Conservation (phyloP, 2,329 filamentous ascomycete genomes). For the Nemania bipapillata region DNA sequence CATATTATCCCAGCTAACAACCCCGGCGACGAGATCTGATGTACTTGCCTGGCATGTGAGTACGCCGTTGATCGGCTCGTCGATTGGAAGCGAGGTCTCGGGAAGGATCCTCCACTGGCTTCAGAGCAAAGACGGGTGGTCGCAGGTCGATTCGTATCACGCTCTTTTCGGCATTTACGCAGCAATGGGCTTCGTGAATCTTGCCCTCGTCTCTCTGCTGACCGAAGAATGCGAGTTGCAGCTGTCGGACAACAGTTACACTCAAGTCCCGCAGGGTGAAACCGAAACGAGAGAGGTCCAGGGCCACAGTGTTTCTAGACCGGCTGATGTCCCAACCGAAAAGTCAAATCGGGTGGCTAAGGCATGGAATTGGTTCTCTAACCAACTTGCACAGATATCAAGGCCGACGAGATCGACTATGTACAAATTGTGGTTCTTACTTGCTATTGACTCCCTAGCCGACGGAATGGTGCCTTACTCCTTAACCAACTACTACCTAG, state of each 20-base stretch:
- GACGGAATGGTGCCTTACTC: conserved; percentile 72
- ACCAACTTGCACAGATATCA: conserved; percentile 66
- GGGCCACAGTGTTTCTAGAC: conserved; percentile 1
- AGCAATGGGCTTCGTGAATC: conserved; percentile 64
- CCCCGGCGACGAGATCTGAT: conserved; percentile 64
- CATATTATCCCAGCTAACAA: conserved; percentile 69
- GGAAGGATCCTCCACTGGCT: conserved; percentile 64
- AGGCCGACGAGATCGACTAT: conserved; percentile 66
- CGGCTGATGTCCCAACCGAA: conserved; percentile 23
- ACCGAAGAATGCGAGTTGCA: conserved; percentile 63
- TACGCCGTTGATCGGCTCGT: conserved; percentile 65
- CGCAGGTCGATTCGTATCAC: conserved; percentile 64
- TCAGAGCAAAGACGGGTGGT: conserved; percentile 59
- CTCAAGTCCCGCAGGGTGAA: conserved; percentile 40
- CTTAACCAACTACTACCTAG: conserved; percentile 68
- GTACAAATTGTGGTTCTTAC: conserved; percentile 72
- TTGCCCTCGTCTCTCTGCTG: conserved; percentile 59
- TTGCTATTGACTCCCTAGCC: conserved; percentile 71
- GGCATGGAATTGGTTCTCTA: conserved; percentile 46
- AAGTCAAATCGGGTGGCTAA: conserved; percentile 35
- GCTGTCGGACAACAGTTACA: conserved; percentile 41
- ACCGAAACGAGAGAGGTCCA: conserved; percentile 17
- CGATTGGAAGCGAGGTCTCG: conserved; percentile 63
- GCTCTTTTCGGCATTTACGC: conserved; percentile 68
- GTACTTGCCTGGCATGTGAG: conserved; percentile 75